Evolutionary conservation across 2,329 filamentous ascomycete species (phyloP).

Genomic region (Aspergillus niger): DNA sequence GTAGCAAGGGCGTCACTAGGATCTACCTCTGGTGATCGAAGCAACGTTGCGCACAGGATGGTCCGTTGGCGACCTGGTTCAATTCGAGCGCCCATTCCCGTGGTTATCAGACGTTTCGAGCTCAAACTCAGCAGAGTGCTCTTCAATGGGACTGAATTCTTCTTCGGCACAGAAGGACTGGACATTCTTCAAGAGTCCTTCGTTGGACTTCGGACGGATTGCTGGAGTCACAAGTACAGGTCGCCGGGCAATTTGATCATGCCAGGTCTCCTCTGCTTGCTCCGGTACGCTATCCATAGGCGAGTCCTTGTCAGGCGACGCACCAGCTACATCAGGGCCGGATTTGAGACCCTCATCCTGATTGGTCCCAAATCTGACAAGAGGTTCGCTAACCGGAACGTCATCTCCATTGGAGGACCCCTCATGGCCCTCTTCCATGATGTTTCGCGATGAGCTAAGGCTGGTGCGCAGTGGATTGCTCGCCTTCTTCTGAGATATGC

Average conservation of each 20-base stretch:
- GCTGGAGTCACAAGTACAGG: slow-evolving; percentile 65
- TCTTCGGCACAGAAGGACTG: slow-evolving; percentile 38
- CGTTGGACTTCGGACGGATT: slow-evolving; percentile 61
- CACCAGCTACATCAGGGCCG: slow-evolving; percentile 56
- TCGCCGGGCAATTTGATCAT: slow-evolving; percentile 56
- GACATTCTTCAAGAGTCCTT: slow-evolving; percentile 60
- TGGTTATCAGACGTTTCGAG: slow-evolving; percentile 54
- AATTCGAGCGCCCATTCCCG: slow-evolving; percentile 21
- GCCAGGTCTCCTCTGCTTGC: slow-evolving; percentile 47
- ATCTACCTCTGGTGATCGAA: background rate
- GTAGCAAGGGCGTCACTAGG: background rate
- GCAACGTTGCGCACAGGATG: background rate
- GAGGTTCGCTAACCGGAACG: slow-evolving; percentile 73
- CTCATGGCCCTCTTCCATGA: slow-evolving; percentile 57
- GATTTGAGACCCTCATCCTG: slow-evolving; percentile 49
- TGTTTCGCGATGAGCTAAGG: slow-evolving; percentile 37
- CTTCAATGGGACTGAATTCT: slow-evolving; percentile 37
- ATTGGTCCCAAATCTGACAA: slow-evolving; percentile 57
- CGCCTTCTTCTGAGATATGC: slow-evolving; percentile 48
- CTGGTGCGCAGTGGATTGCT: slow-evolving; percentile 43
- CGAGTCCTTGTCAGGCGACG: slow-evolving; percentile 50
- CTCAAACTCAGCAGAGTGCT: slow-evolving; percentile 47
- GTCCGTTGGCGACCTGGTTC: background rate
- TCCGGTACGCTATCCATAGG: slow-evolving; percentile 24
- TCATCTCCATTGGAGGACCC: slow-evolving; percentile 56